phyloP scores from a whole-genome alignment of 2,329 filamentous ascomycete genomes.

The Colletotrichum sp. region DNA sequence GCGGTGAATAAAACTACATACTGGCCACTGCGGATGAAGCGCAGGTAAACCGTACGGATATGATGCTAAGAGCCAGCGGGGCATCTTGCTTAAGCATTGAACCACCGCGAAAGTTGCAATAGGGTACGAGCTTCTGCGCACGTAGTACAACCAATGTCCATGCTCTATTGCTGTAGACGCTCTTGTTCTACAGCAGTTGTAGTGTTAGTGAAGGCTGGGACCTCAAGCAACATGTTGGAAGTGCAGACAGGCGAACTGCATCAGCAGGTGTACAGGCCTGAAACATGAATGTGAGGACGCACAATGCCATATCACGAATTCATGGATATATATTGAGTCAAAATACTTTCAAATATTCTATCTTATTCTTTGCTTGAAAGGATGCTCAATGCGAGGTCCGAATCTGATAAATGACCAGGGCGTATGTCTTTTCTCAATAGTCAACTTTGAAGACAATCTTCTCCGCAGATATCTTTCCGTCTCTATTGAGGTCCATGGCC shows the following conservation, averaged over 20 bases:
- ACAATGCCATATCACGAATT: background rate
- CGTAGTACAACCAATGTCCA: background rate
- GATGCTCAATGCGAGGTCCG: fast-evolving
- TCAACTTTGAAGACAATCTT: background rate
- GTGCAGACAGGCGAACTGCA: background rate
- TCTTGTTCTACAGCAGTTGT: background rate
- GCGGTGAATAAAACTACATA: background rate
- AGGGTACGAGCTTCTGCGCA: background rate
- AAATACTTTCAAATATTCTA: fast-evolving
- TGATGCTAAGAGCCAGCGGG: background rate
- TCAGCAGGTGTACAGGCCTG: background rate
- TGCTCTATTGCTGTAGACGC: background rate
- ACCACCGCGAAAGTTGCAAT: background rate
- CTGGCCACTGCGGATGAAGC: too few species aligned
- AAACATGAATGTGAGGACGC: background rate
- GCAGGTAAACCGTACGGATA: background rate
- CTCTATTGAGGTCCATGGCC: background rate
- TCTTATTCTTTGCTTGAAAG: background rate
- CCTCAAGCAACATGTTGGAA: background rate
- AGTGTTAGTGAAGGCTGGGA: background rate
- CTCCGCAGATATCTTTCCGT: background rate
- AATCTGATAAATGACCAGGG: fast-evolving
- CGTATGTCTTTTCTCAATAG: background rate
- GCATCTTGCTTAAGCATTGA: background rate
- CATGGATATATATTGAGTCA: background rate